phyloP scores from a whole-genome alignment of 2,329 filamentous ascomycete genomes.

The Akanthomyces uredinophilus region DNA sequence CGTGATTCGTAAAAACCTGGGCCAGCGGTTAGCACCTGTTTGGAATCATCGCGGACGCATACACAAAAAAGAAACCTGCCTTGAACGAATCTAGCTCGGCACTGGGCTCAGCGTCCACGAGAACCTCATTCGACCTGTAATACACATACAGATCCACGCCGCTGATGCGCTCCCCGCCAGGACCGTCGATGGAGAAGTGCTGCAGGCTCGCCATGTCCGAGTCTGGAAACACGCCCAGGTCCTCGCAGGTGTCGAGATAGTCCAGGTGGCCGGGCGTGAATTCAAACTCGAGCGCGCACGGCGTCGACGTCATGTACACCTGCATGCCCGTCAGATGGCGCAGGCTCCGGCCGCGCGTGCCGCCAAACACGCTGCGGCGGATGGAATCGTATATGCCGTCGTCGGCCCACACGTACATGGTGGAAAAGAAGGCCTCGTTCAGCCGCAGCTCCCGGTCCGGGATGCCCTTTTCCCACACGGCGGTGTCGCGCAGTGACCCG shows the following conservation, averaged over 20 bases:
- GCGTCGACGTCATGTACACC: not conserved
- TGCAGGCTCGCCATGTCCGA: not conserved
- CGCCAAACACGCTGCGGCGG: not conserved
- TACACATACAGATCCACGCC: not conserved
- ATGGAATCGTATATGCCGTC: not conserved
- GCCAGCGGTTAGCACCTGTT: no score
- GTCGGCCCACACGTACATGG: not conserved
- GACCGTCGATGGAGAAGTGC: not conserved
- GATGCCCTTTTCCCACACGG: not conserved
- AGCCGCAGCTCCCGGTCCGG: not conserved
- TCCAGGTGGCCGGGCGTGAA: not conserved
- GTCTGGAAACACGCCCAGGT: not conserved
- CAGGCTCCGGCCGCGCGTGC: not conserved
- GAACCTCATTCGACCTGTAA: not conserved
- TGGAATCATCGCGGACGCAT: no score
- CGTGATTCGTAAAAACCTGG: not conserved
- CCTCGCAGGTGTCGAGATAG: not conserved
- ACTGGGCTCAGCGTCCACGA: not conserved
- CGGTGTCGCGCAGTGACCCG: not conserved
- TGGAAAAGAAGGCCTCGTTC: not conserved
- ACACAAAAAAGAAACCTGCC: not conserved
- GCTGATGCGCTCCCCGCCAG: not conserved
- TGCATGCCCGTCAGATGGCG: not conserved
- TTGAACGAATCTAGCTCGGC: not conserved
- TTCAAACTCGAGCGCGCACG: not conserved